Evolutionary conservation across 257 asterid species (phyloP).

Genomic region (Cinchona pubescens): DNA sequence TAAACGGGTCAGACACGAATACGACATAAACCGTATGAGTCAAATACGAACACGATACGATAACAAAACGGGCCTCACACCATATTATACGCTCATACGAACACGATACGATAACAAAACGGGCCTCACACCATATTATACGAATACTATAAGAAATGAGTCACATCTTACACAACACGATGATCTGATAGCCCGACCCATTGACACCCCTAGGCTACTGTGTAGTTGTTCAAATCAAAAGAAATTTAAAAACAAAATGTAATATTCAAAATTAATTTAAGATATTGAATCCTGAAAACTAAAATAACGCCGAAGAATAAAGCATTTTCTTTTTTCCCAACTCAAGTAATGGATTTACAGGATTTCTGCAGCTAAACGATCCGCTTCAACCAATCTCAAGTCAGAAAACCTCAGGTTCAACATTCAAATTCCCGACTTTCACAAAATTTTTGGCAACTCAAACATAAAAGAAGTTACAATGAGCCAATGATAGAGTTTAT

Average conservation of each 20-base stretch:
- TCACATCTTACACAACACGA: no score
- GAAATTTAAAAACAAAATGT: background rate
- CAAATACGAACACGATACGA: no score
- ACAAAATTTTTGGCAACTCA: constrained; percentile 52
- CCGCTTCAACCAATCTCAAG: constrained; percentile 59
- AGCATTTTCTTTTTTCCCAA: background rate
- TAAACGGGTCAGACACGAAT: no score
- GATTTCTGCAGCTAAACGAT: constrained; percentile 84
- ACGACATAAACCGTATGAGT: no score
- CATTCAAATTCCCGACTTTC: constrained; percentile 58
- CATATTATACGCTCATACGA: no score
- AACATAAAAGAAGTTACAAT: constrained; percentile 51
- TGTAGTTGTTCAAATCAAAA: background rate
- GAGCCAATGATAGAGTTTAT: constrained; percentile 78
- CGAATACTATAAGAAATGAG: no score
- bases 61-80: no score
- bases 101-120: no score
- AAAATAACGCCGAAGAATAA: background rate
- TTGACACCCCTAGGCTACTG: no score
- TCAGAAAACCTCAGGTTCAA: constrained; percentile 50
- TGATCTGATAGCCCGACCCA: no score
- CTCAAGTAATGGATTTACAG: constrained; percentile 33
- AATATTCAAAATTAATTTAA: background rate
- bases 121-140: no score
- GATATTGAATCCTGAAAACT: background rate